These are phyloP conservation scores for Cadophora sp. DNA, from an alignment of 2,329 filamentous ascomycete genomes.

Conservation along the genomic window DNA sequence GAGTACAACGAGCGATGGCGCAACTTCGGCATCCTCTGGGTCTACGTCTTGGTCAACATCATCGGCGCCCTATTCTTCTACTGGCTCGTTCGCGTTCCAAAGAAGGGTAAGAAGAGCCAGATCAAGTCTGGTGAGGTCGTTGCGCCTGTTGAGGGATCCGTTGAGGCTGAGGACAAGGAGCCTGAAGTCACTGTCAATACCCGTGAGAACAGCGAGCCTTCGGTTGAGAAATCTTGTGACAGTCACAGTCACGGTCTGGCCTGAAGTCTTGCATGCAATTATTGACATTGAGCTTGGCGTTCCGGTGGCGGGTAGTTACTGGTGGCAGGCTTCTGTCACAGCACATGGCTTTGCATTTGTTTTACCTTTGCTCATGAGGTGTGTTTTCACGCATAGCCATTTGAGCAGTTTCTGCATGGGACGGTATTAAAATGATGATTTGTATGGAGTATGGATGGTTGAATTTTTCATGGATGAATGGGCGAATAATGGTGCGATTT, in stretches of 20 bases:
- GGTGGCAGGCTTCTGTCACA: neutral
- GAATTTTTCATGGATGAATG: neutral
- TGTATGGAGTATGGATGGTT: neutral
- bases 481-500: neutral
- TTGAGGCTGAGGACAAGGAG: neutral
- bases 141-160: neutral
- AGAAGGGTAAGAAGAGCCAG: conserved; percentile 8
- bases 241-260: neutral
- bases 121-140: neutral
- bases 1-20: conserved; percentile 18
- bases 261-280: neutral
- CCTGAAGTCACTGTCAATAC: neutral
- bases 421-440: neutral
- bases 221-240: neutral
- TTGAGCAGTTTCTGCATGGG: neutral
- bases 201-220: neutral
- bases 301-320: neutral
- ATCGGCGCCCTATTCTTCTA: conserved; percentile 18
- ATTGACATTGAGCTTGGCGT: neutral
- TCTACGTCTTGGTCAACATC: conserved; percentile 20
- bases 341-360: neutral
- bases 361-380: neutral
- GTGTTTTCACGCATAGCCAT: neutral
- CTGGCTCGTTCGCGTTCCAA: conserved; percentile 23
- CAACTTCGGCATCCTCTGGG: conserved; percentile 25